Conservation (phyloP, 495 filamentous ascomycete species). For the Neurospora cerealis region DNA sequence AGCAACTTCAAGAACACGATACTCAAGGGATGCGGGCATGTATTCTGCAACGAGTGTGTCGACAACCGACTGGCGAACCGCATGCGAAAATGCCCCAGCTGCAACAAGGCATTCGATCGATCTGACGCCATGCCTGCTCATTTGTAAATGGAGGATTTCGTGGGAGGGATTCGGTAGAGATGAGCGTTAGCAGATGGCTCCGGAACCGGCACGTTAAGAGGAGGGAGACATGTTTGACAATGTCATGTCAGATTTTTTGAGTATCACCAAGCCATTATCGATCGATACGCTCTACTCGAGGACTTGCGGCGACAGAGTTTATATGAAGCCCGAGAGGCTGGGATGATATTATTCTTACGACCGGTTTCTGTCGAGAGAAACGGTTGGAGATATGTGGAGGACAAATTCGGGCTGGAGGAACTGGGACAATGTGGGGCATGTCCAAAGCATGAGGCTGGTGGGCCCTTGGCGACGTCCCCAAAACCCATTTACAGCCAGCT, state of each 20-base stretch:
- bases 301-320: neutral
- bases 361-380: neutral
- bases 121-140: slow-evolving; percentile 70
- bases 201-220: neutral
- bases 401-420: neutral
- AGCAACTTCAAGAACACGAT: slow-evolving; percentile 87
- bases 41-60: slow-evolving; percentile 85
- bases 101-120: slow-evolving; percentile 78
- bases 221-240: neutral
- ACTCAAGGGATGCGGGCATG: slow-evolving; percentile 89
- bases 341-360: neutral
- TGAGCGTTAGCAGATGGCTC: neutral
- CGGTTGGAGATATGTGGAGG: neutral
- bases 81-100: slow-evolving; percentile 90
- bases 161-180: neutral
- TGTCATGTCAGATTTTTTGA: neutral
- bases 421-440: too few species aligned
- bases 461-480: neutral
- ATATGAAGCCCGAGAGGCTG: neutral
- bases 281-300: neutral
- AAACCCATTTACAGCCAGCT: neutral
- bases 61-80: slow-evolving; percentile 78
- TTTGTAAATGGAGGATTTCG: slow-evolving; percentile 9
- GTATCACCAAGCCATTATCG: neutral
- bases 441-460: neutral